These are phyloP conservation scores for Globisporangium mamillatum DNA, from an alignment of 352 stramenopile species.

Conservation along the genomic window DNA sequence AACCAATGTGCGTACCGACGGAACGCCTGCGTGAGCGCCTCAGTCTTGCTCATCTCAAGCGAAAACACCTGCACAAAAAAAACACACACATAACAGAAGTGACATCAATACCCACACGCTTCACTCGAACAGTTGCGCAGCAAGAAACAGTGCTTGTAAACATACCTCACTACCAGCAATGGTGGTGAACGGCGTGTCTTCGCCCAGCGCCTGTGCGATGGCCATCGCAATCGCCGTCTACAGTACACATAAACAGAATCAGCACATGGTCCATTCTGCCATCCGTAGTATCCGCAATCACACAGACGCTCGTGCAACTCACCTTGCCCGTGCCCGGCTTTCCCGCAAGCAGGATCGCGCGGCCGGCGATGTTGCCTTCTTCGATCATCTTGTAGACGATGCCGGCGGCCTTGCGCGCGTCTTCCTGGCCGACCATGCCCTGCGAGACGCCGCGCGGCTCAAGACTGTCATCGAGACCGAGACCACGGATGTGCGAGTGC, in stretches of 20 bases:
- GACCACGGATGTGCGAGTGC: constrained; percentile 98
- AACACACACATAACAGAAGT: neutral
- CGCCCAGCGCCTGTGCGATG: constrained; percentile 95
- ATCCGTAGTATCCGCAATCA: neutral
- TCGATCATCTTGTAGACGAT: constrained; percentile 99
- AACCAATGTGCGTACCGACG: constrained; percentile 36
- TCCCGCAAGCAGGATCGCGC: constrained; percentile 95
- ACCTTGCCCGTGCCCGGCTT: constrained; percentile 95
- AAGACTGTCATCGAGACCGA: constrained; percentile 97
- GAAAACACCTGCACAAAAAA: constrained; percentile 89
- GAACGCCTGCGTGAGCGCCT: constrained; percentile 98
- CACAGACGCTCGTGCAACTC: neutral
- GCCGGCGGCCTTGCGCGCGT: constrained; percentile 91
- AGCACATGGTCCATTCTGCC: neutral
- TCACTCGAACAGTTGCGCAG: neutral
- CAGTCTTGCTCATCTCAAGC: constrained; percentile 99
- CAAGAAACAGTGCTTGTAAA: neutral
- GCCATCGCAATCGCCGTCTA: constrained; percentile 98
- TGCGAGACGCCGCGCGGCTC: constrained; percentile 93
- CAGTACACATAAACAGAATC: neutral
- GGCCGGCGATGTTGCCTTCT: constrained; percentile 97
- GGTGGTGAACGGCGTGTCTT: constrained; percentile 98
- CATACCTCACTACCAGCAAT: constrained; percentile 94
- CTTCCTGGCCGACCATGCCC: constrained; percentile 96
- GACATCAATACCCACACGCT: neutral